Conservation (phyloP, 768 basidiomycete genomes). For the Cystoderma amianthinum region DNA sequence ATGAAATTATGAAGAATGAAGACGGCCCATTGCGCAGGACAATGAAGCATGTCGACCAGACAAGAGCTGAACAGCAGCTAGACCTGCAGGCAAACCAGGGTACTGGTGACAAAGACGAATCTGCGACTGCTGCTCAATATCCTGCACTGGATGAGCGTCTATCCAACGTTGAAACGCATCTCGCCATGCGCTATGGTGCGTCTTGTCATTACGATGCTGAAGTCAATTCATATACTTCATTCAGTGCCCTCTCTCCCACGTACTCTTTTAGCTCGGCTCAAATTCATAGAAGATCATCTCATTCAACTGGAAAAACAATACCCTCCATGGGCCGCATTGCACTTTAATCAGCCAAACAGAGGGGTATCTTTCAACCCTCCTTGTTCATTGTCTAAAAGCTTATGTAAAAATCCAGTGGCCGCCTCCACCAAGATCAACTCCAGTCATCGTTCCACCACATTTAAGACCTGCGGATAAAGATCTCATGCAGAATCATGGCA, state of each 20-base stretch:
- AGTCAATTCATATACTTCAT: background rate
- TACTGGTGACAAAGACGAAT: conserved; percentile 9
- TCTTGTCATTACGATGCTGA: conserved; percentile 1
- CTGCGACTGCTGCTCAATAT: conserved; percentile 34
- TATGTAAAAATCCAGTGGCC: conserved; percentile 78
- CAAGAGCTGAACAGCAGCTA: background rate
- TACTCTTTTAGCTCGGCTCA: conserved; percentile 56
- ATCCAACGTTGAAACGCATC: conserved; percentile 60
- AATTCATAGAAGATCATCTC: conserved; percentile 72
- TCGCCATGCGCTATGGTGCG: conserved; percentile 70
- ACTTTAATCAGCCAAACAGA: conserved; percentile 79
- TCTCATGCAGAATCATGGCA: background rate
- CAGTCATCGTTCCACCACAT: conserved; percentile 72
- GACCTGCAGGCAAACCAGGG: conserved; percentile 4
- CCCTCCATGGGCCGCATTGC: conserved; percentile 84
- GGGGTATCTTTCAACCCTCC: conserved; percentile 44
- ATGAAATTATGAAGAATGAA: conserved; percentile 82
- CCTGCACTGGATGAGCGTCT: conserved; percentile 63
- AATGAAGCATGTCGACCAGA: conserved; percentile 21
- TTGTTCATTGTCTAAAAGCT: conserved; percentile 1
- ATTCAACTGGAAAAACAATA: conserved; percentile 74
- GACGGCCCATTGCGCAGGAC: conserved; percentile 70
- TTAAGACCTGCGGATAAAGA: conserved; percentile 22
- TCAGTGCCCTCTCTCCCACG: conserved; percentile 68
- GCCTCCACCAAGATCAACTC: conserved; percentile 70